phyloP scores from a whole-genome alignment of 2,329 filamentous ascomycete genomes.

The Neoarthrinium moseri region DNA sequence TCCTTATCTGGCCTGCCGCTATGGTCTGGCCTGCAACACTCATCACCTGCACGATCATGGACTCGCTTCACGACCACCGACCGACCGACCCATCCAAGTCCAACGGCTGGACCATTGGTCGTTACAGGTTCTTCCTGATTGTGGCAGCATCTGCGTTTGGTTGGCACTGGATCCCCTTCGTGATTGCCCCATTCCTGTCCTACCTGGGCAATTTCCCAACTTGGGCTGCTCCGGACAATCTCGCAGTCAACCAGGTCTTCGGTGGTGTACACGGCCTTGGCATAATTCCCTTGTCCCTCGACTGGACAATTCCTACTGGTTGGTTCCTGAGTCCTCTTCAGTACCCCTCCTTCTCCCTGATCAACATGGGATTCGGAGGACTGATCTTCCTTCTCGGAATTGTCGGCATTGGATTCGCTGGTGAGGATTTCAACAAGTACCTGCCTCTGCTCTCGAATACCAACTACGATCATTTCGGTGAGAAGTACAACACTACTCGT shows the following conservation, averaged over 20 bases:
- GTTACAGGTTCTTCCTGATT: slow-evolving; percentile 57
- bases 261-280: slow-evolving; percentile 58
- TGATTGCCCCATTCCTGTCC: slow-evolving; percentile 61
- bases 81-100: slow-evolving; percentile 47
- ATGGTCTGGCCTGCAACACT: slow-evolving; percentile 64
- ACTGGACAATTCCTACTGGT: slow-evolving; percentile 47
- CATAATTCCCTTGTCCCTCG: slow-evolving; percentile 59
- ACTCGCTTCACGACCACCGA: slow-evolving; percentile 62
- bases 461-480: slow-evolving; percentile 51
- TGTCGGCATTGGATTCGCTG: slow-evolving; percentile 43
- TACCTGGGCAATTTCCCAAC: slow-evolving; percentile 57
- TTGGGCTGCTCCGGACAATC: slow-evolving; percentile 59
- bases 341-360: slow-evolving; percentile 55
- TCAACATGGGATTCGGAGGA: slow-evolving; percentile 53
- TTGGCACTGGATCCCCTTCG: slow-evolving; percentile 64
- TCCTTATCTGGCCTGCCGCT: slow-evolving; percentile 59
- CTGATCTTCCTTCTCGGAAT: slow-evolving; percentile 41
- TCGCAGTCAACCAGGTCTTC: slow-evolving; percentile 62
- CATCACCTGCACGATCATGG: slow-evolving; percentile 62
- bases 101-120: slow-evolving; percentile 58
- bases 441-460: slow-evolving; percentile 44
- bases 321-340: slow-evolving; percentile 48
- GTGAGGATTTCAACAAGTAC: slow-evolving; percentile 43
- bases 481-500: slow-evolving; percentile 41
- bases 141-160: slow-evolving; percentile 48